Evolutionary conservation across 306 rosid genomes (phyloP), one percentile per base, ranked within the genome.

Genomic region (Heteromeles arbutifolia): DNA sequence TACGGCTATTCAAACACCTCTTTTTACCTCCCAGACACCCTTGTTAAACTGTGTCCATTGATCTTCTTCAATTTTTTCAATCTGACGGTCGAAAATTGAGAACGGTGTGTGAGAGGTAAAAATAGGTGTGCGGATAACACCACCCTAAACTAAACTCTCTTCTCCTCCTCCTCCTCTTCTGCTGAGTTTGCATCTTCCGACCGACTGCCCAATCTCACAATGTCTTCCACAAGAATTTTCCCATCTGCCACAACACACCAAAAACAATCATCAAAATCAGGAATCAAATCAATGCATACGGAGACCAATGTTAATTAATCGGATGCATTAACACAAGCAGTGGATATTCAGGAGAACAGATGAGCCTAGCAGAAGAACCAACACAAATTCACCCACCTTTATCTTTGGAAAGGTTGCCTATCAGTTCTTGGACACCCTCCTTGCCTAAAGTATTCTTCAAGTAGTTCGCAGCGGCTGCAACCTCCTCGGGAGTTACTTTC

Each of bases 401-500:
- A 88, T 94, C 98, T 84, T 94, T 94, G 64, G 97, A 94, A 69
- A 94, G 98, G 80, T 71, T 92, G 83, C 95, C 88, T 71, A 94
- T 75, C 64, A 94, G 96, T 73, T 94, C 98, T 85, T 94, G 95
- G 74, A 94, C 82, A 74, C 98, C 98, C 81, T 94, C 98, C 82
- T 94, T 91, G 74, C 87, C 96, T 84, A 94, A 81, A 37, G 97
- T 90, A 77, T 94, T 81, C 88, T 94, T 94, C 57, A 94, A 83
- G 87, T 94, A 92, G 72, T 87, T 88, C 45, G 97, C 97, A 65
- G 98, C 98, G 62, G 90, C 80, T 34, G 98, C 98, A 65, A 94
- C 98, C 90, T 94, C 98, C 84, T 92, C 98, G 15, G 98, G 87
- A 80, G 96, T 90, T 56, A 94, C 98, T 87, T 94, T 94, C 41